Evolutionary conservation across 305 asterid genomes (phyloP).

Genomic region (Solanum hybrid): DNA sequence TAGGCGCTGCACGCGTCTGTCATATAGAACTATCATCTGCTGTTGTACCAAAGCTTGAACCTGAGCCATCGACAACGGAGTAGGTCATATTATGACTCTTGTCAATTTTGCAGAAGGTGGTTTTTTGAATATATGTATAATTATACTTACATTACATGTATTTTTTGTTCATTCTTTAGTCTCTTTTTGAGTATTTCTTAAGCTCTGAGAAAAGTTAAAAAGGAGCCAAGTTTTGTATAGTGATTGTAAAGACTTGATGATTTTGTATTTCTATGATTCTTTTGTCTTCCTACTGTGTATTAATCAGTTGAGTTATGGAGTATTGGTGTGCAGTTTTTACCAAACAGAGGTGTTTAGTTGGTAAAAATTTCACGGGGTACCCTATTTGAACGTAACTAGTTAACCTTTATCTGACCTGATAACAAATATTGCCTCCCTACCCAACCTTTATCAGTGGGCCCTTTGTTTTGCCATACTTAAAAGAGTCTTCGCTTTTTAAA

Average conservation of each 20-base stretch:
- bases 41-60: constrained; percentile 37
- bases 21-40: constrained; percentile 80
- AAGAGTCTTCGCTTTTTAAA: neutral
- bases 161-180: neutral
- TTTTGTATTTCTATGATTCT: neutral
- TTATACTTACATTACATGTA: neutral
- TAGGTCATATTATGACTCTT: constrained; percentile 12
- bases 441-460: neutral
- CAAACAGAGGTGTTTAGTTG: neutral
- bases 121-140: constrained; percentile 5
- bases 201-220: neutral
- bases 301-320: neutral
- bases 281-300: neutral
- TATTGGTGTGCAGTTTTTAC: neutral
- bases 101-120: neutral
- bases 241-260: neutral
- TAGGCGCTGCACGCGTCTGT: constrained; percentile 74
- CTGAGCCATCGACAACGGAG: constrained; percentile 23
- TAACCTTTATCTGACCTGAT: neutral
- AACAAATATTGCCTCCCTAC: neutral
- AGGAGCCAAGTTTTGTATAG: neutral
- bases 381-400: neutral
- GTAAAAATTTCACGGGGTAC: neutral
- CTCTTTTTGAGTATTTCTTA: neutral
- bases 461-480: neutral